Conservation (phyloP, 2,329 filamentous ascomycete genomes). For the Arachnomyces sp. region DNA sequence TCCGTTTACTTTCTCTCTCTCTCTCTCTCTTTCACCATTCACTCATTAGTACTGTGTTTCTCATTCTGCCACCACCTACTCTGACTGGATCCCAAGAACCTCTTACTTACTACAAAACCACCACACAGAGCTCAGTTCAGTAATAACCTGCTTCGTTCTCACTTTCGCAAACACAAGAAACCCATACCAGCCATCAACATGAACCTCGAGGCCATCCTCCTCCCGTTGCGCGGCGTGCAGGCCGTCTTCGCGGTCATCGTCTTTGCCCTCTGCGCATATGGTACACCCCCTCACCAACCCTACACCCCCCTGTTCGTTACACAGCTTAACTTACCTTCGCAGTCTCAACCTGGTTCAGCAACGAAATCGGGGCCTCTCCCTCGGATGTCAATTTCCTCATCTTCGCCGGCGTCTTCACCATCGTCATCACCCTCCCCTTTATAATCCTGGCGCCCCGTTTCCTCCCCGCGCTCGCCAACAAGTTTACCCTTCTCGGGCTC, state of each 20-base stretch:
- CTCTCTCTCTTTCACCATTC: no score
- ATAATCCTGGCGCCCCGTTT: conserved; percentile 60
- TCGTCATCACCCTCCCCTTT: conserved; percentile 60
- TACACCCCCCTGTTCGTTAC: background rate
- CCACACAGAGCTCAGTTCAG: no score
- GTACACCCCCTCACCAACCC: conserved; percentile 40
- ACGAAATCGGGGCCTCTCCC: conserved; percentile 42
- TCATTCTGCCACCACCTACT: no score
- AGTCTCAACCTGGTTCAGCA: conserved; percentile 49
- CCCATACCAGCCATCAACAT: conserved; percentile 1
- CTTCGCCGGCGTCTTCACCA: conserved; percentile 69
- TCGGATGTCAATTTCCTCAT: conserved; percentile 65
- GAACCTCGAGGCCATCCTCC: conserved; percentile 6
- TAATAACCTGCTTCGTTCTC: no score
- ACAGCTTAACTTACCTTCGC: conserved; percentile 1
- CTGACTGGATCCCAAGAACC: no score
- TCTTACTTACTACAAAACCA: no score
- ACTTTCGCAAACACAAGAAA: no score
- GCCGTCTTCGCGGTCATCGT: conserved; percentile 63
- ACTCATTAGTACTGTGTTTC: no score
- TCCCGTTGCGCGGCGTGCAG: conserved; percentile 53
- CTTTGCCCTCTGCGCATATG: conserved; percentile 64
- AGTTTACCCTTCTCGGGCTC: conserved; percentile 55
- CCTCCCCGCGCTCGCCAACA: conserved; percentile 53
- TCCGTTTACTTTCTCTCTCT: no score